Evolutionary conservation across 2,329 filamentous ascomycete genomes (phyloP).

Genomic region (Fusarium chuoi): DNA sequence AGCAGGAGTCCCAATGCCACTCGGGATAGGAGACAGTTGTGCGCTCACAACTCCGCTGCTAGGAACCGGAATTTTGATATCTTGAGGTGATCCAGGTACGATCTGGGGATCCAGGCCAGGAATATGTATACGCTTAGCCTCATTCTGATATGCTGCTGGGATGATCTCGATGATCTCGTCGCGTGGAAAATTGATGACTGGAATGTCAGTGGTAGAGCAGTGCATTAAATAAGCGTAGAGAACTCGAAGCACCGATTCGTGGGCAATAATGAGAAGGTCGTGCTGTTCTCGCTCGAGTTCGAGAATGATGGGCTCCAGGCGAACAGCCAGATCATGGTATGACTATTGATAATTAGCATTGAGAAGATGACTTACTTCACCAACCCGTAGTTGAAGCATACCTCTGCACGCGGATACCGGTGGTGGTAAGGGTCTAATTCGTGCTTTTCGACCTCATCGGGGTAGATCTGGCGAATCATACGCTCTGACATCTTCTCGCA

Average conservation of each 20-base stretch:
- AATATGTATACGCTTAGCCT: constrained; percentile 90
- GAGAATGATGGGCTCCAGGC: constrained; percentile 95
- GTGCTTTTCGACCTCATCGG: constrained; percentile 92
- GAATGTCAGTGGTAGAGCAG: constrained; percentile 94
- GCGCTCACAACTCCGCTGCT: constrained; percentile 47
- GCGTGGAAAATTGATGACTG: constrained; percentile 89
- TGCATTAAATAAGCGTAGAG: constrained; percentile 99
- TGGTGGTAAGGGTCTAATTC: constrained; percentile 97
- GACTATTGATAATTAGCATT: constrained; percentile 65
- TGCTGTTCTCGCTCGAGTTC: constrained; percentile 97
- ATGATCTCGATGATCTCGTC: constrained; percentile 99
- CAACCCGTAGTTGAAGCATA: constrained; percentile 49
- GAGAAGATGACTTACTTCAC: neutral
- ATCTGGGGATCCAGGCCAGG: constrained; percentile 73
- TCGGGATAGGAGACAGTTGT: constrained; percentile 61
- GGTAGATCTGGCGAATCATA: constrained; percentile 82
- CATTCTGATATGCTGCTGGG: constrained; percentile 96
- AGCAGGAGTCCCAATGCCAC: constrained; percentile 57
- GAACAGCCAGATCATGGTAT: constrained; percentile 97
- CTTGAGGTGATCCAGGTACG: constrained; percentile 81
- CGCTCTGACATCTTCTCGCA: constrained; percentile 93
- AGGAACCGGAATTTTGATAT: constrained; percentile 81
- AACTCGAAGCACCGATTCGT: constrained; percentile 96
- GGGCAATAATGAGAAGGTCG: constrained; percentile 96
- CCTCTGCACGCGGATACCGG: constrained; percentile 92